Evolutionary conservation across 1,284 basidiomycete species (phyloP), one percentile per base, ranked within the genome.

Genomic region (Tilletia horrida): DNA sequence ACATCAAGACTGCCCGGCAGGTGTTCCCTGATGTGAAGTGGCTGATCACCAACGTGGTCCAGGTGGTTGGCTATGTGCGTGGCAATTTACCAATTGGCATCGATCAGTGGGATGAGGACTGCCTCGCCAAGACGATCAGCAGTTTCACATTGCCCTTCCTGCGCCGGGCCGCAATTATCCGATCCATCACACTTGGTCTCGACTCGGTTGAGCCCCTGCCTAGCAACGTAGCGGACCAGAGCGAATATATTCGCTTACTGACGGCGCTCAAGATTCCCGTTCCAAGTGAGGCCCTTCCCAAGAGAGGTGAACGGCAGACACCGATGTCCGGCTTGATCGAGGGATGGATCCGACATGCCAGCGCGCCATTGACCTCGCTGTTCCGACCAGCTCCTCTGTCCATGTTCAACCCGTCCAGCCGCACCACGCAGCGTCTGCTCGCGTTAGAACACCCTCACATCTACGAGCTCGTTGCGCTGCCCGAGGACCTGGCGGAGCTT

Each of bases 101-200:
- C 59, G 80, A 81, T 68, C 73, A 76, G 42, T 63, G 79, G 64
- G 77, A 77, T 52, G 80, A 81, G 48, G 69, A 67, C 29, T 76
- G 68, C 66, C 77, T 97, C 65, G 91, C 93, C 78, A 92, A 91
- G 82, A 84, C 95, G 63, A 84, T 97, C 59, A 94, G 95, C 80
- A 86, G 88, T 0, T 92, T 94, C 83, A 94, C 92, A 0, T 85
- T 98, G 7, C 93, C 93, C 1, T 97, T 97, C 85, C 86, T 97
- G n/a, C 89, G 94, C 44, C 88, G 91, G 3, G 91, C 91, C 0
- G 89, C 92, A 6, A 91, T 97, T 47, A 85, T 97, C 9, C 91
- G 89, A 72, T 88, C 90, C 14, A 87, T 91, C 0, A 85, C 93
- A 23, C 85, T 90, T 69, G 63, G 63, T n/a, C 14, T 25, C 21